Base-by-base conservation (phyloP, 1,139 yeast genomes). In the Lodderomyces oxycetoniae region DNA sequence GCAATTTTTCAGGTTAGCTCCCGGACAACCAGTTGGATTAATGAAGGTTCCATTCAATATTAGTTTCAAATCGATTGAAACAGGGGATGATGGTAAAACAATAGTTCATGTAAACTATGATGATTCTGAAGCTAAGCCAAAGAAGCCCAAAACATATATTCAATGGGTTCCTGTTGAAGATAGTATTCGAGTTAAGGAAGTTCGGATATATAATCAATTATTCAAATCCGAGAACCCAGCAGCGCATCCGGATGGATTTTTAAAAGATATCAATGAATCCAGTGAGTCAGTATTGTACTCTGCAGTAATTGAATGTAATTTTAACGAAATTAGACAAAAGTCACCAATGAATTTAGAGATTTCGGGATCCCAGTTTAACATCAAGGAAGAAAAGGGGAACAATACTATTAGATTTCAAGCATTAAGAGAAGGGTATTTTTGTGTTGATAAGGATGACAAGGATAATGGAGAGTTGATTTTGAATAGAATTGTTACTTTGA, bases 341-440 rank as follows among this genome's bases (percentile, higher is more conserved):
- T 79, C 91, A 15, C 96, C 97, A 34, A 76, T 91, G 79, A 80
- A 79, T 50, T 67, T 79, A 45, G 77, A 77, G 28, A 64, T 74
- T 37, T 75, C 79, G 11, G 74, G 77, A 38, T 81, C 83, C 41
- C 79, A 79, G 43, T 83, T 83, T 54, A 76, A 79, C 52, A 83
- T 83, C 45, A 68, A 67, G 47, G 94, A 85, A 55, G 61, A 59
- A 36, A 56, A 56, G 31, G 74, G 72, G 17, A 80, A 84, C 23
- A 94, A 91, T 57, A 77, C 94, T n/a, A 85, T 86, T 24, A 77
- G 98, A 57, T 93, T 93, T 86, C 99, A 93, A 66, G 98, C 96
- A 20, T 74, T 93, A 59, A 81, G 99, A 63, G 91, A 87, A 34
- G 99, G 98, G 17, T 91, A 91, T 62, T 93, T 89, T 74, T 82